Conservation (phyloP, 805 yeast species). For the Brettanomyces naardenensis region DNA sequence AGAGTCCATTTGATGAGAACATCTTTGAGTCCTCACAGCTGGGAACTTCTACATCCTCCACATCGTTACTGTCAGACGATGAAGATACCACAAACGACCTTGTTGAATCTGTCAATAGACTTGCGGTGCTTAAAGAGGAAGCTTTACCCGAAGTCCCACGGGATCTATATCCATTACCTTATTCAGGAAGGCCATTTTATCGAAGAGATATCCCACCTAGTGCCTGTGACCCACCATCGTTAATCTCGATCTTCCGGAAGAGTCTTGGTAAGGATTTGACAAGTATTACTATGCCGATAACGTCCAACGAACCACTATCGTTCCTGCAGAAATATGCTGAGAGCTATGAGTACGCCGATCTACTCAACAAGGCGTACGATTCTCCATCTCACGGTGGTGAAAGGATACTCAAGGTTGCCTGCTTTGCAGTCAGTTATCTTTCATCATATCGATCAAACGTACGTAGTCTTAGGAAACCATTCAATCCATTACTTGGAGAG, state of each 20-base stretch:
- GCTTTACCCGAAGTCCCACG: not conserved
- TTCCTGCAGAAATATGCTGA: conserved; percentile 77
- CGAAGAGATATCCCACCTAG: conserved; percentile 53
- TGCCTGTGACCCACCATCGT: conserved; percentile 68
- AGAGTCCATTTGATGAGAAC: conserved; percentile 11
- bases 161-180: conserved; percentile 65
- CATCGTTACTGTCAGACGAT: conserved; percentile 3
- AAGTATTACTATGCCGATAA: conserved; percentile 86
- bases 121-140: not conserved
- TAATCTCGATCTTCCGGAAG: conserved; percentile 72
- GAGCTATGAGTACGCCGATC: conserved; percentile 62
- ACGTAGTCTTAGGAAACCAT: conserved; percentile 80
- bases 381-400: conserved; percentile 44
- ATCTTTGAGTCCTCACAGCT: conserved; percentile 11
- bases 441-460: conserved; percentile 68
- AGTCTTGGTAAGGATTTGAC: conserved; percentile 89
- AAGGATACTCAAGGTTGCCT: conserved; percentile 58
- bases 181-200: conserved; percentile 36
- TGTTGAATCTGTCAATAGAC: not conserved
- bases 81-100: not conserved
- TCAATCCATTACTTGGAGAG: conserved; percentile 91
- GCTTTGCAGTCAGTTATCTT: conserved; percentile 72
- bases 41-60: not conserved
- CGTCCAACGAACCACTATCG: conserved; percentile 86
- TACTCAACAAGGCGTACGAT: conserved; percentile 56